Evolutionary conservation across 345 rosid species (phyloP), one percentile per base, ranked within the genome.

Genomic region (Eucalyptus urophylla): DNA sequence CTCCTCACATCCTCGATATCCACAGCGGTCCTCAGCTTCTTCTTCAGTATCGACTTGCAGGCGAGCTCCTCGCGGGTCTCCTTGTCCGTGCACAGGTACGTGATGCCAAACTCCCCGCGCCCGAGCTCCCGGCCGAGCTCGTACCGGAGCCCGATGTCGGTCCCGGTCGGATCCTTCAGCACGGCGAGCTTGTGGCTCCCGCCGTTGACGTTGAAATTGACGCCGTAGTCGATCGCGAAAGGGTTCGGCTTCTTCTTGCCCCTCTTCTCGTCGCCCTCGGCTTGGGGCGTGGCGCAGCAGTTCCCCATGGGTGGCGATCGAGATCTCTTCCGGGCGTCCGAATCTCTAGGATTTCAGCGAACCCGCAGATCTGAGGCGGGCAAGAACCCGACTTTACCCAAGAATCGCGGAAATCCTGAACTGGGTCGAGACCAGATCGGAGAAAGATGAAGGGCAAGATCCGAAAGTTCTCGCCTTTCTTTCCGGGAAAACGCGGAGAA

Each of bases 1-100:
- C 99, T 96, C 91, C 99, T 95, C 86, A 98, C 99, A 91, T 98
- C 99, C 43, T 97, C 99, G 33, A 97, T 95, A 92, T 97, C 99
- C 87, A 97, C 95, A 4, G 95, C 96, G 81, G 98, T 96, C 89
- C 99, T 94, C 33, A 97, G 93, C 95, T 97, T 97, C 95, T 95
- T 96, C 98, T 98, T 98, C n/a, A 97, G 92, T 50, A 97, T 97
- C 8, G 97, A 95, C 92, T 98, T 98, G 92, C 99, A 98, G 8
- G 99, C 99, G 49, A 95, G 92, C 86, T 88, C 89, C 19, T 96
- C 96, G 1, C 93, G 91, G 8, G 91, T 92, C 86, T 92, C 96
- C 80, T 92, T 90, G 81, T 96, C 97, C 4, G 97, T 98, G 86
- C 98, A 96, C 45, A 98, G 93, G 91, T 96, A 96, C 21, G 99